Conservation (phyloP, 2,329 filamentous ascomycete species). For the Tolypocladium amazonense region DNA sequence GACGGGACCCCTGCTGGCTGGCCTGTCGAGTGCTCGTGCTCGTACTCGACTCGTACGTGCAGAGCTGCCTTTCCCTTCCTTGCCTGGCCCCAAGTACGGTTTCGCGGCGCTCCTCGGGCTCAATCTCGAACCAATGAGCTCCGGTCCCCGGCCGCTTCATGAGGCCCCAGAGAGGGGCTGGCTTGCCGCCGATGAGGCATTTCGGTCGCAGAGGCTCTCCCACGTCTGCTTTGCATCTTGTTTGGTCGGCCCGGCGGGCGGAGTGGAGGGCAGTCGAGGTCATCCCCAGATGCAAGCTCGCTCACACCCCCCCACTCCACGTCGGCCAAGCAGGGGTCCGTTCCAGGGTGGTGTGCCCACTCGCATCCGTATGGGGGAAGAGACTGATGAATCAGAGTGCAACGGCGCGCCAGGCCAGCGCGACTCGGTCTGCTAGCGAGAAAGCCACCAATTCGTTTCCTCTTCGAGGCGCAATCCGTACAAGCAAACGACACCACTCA, state of each 20-base stretch:
- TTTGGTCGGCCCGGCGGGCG: not conserved
- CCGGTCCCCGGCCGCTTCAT: not conserved
- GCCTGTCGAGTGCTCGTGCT: not conserved
- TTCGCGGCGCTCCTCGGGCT: not conserved
- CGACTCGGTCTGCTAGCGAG: not conserved
- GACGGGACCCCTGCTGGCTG: not conserved
- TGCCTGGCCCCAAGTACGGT: not conserved
- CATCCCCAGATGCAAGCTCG: not conserved
- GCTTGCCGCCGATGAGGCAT: not conserved
- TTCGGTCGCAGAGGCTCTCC: not conserved
- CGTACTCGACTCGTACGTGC: no score
- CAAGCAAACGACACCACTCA: not conserved
- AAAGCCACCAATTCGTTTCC: constrained; percentile 1
- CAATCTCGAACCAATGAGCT: not conserved
- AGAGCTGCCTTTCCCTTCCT: not conserved
- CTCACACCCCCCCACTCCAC: not conserved
- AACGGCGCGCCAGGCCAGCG: not conserved
- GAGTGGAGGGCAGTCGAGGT: not conserved
- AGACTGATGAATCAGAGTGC: not conserved
- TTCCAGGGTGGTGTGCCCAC: not conserved
- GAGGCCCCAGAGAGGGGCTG: not conserved
- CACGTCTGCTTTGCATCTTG: not conserved
- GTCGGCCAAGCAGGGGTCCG: not conserved
- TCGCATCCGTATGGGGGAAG: not conserved
- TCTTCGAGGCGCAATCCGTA: not conserved